phyloP scores from a whole-genome alignment of 192 early-diverging fungal species.

The Rhizophlyctis rosea region DNA sequence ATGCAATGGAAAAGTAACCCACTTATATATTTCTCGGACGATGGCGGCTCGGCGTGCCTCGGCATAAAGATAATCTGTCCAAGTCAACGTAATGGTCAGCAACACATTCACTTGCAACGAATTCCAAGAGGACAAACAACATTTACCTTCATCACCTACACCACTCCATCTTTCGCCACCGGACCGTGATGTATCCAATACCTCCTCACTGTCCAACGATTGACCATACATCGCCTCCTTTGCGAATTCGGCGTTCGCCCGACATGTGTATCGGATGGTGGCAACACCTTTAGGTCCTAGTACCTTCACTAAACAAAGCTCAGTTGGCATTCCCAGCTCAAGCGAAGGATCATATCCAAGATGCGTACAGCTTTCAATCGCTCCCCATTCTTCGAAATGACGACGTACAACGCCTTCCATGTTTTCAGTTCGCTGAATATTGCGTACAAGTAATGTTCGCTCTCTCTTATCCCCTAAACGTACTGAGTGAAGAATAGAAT shows the following conservation, averaged over 20 bases:
- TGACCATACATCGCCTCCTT: slow-evolving; percentile 85
- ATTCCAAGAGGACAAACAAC: too few relatives aligned
- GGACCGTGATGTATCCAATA: too few relatives aligned
- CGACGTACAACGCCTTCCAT: slow-evolving; percentile 51
- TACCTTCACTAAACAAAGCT: slow-evolving; percentile 56
- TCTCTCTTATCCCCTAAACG: slow-evolving; percentile 57
- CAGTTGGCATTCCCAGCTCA: slow-evolving; percentile 1
- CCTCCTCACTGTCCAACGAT: slow-evolving; percentile 72
- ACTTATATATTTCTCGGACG: too few relatives aligned
- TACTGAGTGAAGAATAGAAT: too few relatives aligned
- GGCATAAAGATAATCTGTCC: too few relatives aligned
- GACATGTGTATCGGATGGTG: slow-evolving; percentile 71
- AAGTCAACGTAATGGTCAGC: too few relatives aligned
- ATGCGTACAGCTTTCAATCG: slow-evolving; percentile 67
- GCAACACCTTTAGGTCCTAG: slow-evolving; percentile 71
- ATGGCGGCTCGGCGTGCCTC: too few relatives aligned
- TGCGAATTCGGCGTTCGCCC: slow-evolving; percentile 80
- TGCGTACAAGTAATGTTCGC: slow-evolving; percentile 71
- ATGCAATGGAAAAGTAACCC: too few relatives aligned
- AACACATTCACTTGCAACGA: too few relatives aligned
- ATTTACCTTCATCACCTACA: too few relatives aligned
- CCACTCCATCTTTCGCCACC: too few relatives aligned
- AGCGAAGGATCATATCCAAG: too few relatives aligned
- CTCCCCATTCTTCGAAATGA: slow-evolving; percentile 75
- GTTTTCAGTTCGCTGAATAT: slow-evolving; percentile 30